Evolutionary conservation across 2,329 filamentous ascomycete species (phyloP).

Genomic region (Tolypocladium album): DNA sequence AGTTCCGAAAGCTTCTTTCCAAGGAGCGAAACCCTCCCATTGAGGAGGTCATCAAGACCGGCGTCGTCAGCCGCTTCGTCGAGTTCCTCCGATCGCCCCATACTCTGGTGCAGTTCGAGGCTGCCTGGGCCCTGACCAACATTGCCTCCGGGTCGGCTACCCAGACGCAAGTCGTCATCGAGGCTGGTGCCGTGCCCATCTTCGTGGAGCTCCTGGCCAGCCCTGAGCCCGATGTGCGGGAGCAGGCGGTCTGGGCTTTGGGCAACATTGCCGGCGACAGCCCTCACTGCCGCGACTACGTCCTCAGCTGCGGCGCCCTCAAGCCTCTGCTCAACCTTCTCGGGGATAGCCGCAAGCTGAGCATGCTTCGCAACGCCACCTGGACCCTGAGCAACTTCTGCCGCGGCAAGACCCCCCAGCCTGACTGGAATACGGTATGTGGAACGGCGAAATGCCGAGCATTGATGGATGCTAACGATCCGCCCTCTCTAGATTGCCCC

Average conservation of each 20-base stretch:
- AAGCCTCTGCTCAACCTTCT: conserved; percentile 82
- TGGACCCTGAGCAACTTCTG: conserved; percentile 99
- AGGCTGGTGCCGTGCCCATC: conserved; percentile 94
- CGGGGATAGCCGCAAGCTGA: conserved; percentile 95
- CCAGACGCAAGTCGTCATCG: conserved; percentile 97
- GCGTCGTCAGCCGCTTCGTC: conserved; percentile 93
- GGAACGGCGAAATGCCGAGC: not conserved
- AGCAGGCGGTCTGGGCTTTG: conserved; percentile 96
- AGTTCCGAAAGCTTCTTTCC: conserved; percentile 94
- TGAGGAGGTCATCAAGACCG: conserved; percentile 98
- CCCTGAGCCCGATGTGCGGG: conserved; percentile 93
- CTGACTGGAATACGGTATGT: conserved; percentile 89
- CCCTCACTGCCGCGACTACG: conserved; percentile 93
- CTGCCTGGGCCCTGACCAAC: conserved; percentile 97
- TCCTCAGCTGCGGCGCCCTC: conserved; percentile 81
- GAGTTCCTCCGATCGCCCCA: conserved; percentile 97
- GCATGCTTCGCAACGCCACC: conserved; percentile 97
- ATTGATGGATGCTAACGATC: conserved; percentile 5
- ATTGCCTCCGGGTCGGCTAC: conserved; percentile 95
- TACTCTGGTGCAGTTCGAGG: conserved; percentile 97
- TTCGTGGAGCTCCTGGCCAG: conserved; percentile 94
- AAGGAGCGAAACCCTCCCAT: conserved; percentile 99
- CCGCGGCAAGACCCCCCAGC: conserved; percentile 97
- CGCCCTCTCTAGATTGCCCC: conserved; percentile 63
- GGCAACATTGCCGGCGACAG: conserved; percentile 99